Conservation (phyloP, 2,329 filamentous ascomycete species). For the Hymenoscyphus repandus region DNA sequence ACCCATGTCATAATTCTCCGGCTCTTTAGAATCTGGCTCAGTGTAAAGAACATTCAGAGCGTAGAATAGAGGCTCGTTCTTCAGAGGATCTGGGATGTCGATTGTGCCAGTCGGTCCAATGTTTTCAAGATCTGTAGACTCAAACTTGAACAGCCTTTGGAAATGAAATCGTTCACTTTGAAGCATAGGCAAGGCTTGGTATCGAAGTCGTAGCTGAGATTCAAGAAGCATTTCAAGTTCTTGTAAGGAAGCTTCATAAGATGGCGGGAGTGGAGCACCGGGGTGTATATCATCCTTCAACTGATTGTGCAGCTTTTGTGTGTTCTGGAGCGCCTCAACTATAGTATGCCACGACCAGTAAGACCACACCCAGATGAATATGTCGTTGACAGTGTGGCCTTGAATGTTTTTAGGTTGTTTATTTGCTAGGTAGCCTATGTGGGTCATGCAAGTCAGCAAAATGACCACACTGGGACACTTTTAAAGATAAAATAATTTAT, state of each 20-base stretch:
- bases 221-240: conserved; percentile 5
- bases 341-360: conserved; percentile 8
- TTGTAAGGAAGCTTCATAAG: conserved; percentile 4
- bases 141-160: not conserved
- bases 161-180: conserved; percentile 1
- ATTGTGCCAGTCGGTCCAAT: not conserved
- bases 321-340: conserved; percentile 1
- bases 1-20: not conserved
- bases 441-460: too few relatives aligned
- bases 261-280: conserved; percentile 3
- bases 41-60: not conserved
- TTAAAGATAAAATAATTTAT: too few relatives aligned
- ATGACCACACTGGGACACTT: too few relatives aligned
- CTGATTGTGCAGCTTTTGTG: not conserved
- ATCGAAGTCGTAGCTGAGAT: not conserved
- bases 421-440: not conserved
- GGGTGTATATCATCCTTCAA: conserved; percentile 3
- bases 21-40: not conserved
- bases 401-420: conserved; percentile 1
- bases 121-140: not conserved
- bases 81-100: not conserved
- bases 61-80: conserved; percentile 3
- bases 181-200: not conserved
- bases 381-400: not conserved
- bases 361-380: not conserved